Percentiles rank a stretch among this genome's conserved stretches.
Conservation (phyloP, 2,329 filamentous ascomycete species). For the Zymoseptoria crescenta region DNA sequence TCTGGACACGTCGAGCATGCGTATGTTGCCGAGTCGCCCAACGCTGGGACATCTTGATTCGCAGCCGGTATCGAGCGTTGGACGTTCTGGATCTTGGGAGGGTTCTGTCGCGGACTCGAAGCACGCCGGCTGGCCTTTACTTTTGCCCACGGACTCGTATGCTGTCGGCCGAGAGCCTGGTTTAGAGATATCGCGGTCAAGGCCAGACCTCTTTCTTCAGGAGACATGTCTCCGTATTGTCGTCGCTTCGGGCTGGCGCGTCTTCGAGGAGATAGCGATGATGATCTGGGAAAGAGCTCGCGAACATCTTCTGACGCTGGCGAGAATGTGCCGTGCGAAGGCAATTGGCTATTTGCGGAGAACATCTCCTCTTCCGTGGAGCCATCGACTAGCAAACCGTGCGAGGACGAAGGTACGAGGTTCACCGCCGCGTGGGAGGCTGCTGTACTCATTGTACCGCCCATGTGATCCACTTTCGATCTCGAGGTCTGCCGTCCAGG, state of each 20-base stretch:
- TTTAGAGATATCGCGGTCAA: constrained; percentile 9
- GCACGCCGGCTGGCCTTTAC: constrained; percentile 13
- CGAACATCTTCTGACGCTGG: constrained; percentile 20
- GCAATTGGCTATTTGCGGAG: constrained; percentile 12
- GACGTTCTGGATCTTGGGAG: neutral
- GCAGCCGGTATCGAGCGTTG: neutral
- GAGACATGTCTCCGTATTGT: neutral
- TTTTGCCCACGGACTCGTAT: constrained; percentile 20
- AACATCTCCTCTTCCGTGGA: constrained; percentile 17
- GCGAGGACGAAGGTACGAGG: neutral
- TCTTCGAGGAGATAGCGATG: constrained; percentile 18
- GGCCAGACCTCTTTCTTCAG: neutral
- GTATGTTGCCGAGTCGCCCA: neutral
- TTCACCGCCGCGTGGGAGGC: neutral
- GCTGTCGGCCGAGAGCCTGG: constrained; percentile 4
- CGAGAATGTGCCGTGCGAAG: constrained; percentile 12
- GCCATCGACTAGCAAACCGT: constrained; percentile 4
- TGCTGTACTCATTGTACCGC: constrained; percentile 14
- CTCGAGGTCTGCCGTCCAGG: constrained; percentile 18
- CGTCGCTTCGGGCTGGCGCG: neutral
- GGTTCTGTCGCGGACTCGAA: neutral
- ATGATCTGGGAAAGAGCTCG: constrained; percentile 23
- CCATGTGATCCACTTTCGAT: constrained; percentile 8
- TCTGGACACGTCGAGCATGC: constrained; percentile 12
- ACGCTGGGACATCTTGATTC: neutral